Percentiles rank a stretch among this genome's conserved stretches.
phyloP scores from a whole-genome alignment of 2,329 filamentous ascomycete species.

The Ilyonectria destructans region DNA sequence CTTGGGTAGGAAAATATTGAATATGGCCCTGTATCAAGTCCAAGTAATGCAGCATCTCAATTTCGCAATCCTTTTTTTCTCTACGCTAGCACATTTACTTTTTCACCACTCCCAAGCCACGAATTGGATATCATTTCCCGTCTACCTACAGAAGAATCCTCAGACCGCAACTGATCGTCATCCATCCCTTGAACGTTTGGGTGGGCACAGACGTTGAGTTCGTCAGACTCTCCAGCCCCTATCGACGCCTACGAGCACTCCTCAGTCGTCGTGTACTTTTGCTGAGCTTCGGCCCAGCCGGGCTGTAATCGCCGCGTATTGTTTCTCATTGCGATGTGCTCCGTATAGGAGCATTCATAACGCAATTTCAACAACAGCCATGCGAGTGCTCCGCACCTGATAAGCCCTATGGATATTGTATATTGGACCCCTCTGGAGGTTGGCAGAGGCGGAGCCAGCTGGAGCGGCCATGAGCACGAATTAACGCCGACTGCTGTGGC shows the following conservation, averaged over 20 bases:
- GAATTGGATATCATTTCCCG: background rate
- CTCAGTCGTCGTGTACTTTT: background rate
- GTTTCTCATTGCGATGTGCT: background rate
- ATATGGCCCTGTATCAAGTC: background rate
- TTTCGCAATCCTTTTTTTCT: background rate
- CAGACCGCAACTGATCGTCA: background rate
- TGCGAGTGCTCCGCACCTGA: background rate
- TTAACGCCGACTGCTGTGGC: background rate
- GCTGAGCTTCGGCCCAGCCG: background rate
- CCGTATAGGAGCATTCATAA: background rate
- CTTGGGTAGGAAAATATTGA: background rate
- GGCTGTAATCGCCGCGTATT: background rate
- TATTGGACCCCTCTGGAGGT: background rate
- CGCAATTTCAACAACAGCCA: background rate
- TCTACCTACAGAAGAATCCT: background rate
- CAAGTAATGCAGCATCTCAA: background rate
- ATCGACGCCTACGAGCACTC: background rate
- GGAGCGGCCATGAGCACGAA: background rate
- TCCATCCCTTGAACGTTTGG: background rate
- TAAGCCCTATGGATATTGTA: background rate
- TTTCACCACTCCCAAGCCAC: background rate
- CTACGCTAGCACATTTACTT: background rate
- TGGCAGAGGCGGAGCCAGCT: background rate
- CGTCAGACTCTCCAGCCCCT: background rate
- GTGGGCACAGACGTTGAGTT: background rate